A percentile compares a stretch with the other conserved stretches of the same genome.
Conservation (phyloP, 1,284 basidiomycete species). For the Athelia sp. region DNA sequence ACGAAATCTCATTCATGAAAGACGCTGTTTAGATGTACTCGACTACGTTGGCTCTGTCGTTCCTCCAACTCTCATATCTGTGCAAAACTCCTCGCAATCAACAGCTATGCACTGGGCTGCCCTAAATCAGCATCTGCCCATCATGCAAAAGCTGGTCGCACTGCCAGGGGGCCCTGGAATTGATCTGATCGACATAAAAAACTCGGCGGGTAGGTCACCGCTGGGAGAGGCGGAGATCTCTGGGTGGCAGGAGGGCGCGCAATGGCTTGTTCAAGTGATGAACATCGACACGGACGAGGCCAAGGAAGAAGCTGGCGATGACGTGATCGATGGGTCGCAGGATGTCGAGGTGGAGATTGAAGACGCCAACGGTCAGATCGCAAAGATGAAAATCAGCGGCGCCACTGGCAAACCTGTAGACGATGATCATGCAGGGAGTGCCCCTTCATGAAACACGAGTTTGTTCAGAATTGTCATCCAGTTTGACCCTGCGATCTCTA, state of each 20-base stretch:
- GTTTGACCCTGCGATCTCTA: no score
- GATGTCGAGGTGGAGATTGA: constrained; percentile 61
- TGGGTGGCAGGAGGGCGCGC: constrained; percentile 76
- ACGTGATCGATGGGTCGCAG: constrained; percentile 21
- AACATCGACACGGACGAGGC: constrained; percentile 45
- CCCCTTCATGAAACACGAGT: no score
- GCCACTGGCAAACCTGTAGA: background rate
- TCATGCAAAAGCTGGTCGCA: constrained; percentile 63
- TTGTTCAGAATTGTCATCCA: no score
- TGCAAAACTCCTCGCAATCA: constrained; percentile 65
- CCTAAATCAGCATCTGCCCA: constrained; percentile 69
- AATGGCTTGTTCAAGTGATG: constrained; percentile 76
- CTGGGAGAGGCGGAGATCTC: constrained; percentile 72
- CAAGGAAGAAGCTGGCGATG: constrained; percentile 32
- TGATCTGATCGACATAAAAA: constrained; percentile 70
- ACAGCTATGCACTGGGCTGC: constrained; percentile 89
- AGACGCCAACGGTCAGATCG: constrained; percentile 60
- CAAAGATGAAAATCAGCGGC: constrained; percentile 47
- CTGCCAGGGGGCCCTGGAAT: constrained; percentile 52
- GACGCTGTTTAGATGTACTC: constrained; percentile 57
- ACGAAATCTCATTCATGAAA: constrained; percentile 39
- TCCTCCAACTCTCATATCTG: constrained; percentile 50
- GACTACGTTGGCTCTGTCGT: constrained; percentile 64
- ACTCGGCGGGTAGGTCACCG: constrained; percentile 62
- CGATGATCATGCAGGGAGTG: background rate